phyloP scores from a whole-genome alignment of 306 rosid species.

The Trifolium dubium region DNA sequence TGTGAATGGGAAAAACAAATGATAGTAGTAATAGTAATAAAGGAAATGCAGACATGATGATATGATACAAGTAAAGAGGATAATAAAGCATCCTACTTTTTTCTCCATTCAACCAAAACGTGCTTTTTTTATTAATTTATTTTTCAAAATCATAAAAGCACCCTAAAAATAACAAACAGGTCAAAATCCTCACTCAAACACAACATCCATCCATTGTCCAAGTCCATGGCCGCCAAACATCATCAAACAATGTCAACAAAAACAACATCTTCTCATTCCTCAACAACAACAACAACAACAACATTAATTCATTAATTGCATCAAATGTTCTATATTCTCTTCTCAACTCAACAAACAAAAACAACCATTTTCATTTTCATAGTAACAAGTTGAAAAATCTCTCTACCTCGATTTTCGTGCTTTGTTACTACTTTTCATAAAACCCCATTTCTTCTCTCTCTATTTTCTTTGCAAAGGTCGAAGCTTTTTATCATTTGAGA shows the following conservation, averaged over 20 bases:
- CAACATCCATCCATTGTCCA: background rate
- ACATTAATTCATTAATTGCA: background rate
- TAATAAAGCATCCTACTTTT: slow-evolving; percentile 48
- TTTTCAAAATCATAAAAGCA: slow-evolving; percentile 33
- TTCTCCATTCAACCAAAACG: slow-evolving; percentile 51
- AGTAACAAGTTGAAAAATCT: slow-evolving; percentile 21
- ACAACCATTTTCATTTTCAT: slow-evolving; percentile 5
- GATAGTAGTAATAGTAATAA: slow-evolving; percentile 23
- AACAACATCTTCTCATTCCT: slow-evolving; percentile 23
- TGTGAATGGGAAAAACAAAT: too few species aligned
- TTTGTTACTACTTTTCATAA: slow-evolving; percentile 59
- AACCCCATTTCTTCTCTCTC: slow-evolving; percentile 52
- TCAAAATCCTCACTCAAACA: slow-evolving; percentile 45
- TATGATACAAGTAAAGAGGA: slow-evolving; percentile 39
- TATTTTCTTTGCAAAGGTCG: slow-evolving; percentile 46
- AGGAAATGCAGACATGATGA: slow-evolving; percentile 44
- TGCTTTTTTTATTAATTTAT: slow-evolving; percentile 47
- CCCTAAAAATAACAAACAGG: slow-evolving; percentile 44
- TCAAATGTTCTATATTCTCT: slow-evolving; percentile 7
- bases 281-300: slow-evolving; percentile 11
- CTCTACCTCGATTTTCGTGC: slow-evolving; percentile 66
- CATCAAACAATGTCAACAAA: slow-evolving; percentile 3
- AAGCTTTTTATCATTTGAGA: slow-evolving; percentile 58
- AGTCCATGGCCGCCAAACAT: slow-evolving; percentile 64
- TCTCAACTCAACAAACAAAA: background rate